Evolutionary conservation across 2,329 filamentous ascomycete species (phyloP).

Genomic region (Daldinia sp.): DNA sequence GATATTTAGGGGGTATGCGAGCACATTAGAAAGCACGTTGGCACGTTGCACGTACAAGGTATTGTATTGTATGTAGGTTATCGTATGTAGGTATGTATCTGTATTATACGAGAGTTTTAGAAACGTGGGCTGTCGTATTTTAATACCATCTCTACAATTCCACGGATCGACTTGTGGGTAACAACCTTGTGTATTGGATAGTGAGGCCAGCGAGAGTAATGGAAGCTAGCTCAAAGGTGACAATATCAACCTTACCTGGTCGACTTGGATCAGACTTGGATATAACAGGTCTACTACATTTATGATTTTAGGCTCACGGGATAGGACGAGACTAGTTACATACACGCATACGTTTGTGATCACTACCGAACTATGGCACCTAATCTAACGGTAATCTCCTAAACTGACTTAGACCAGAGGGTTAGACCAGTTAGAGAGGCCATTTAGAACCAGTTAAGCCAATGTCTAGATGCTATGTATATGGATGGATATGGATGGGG

Average conservation of each 20-base stretch:
- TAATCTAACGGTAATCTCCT: conserved; percentile 23
- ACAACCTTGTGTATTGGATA: conserved; percentile 20
- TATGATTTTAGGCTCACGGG: conserved; percentile 22
- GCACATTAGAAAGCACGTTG: not conserved
- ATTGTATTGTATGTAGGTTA: not conserved
- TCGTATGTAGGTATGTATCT: not conserved
- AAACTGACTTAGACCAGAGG: conserved; percentile 5
- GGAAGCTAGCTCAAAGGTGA: conserved; percentile 22
- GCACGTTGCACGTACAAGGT: not conserved
- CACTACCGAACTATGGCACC: conserved; percentile 17
- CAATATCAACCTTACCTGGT: conserved; percentile 24
- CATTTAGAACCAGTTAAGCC: not conserved
- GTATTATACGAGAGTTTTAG: not conserved
- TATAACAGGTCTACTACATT: conserved; percentile 30
- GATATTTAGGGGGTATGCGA: conserved; percentile 5
- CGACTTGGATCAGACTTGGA: conserved; percentile 1
- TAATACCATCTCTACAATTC: conserved; percentile 22
- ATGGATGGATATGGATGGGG: too few species aligned
- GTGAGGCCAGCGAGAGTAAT: not conserved
- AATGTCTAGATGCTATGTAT: too few species aligned
- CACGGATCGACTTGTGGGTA: conserved; percentile 24
- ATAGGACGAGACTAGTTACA: conserved; percentile 30
- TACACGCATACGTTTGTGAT: conserved; percentile 20
- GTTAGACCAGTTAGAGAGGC: not conserved
- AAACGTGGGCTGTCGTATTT: conserved; percentile 25